phyloP scores from a whole-genome alignment of 2,329 filamentous ascomycete genomes.

The Aspergillus caelatus region DNA sequence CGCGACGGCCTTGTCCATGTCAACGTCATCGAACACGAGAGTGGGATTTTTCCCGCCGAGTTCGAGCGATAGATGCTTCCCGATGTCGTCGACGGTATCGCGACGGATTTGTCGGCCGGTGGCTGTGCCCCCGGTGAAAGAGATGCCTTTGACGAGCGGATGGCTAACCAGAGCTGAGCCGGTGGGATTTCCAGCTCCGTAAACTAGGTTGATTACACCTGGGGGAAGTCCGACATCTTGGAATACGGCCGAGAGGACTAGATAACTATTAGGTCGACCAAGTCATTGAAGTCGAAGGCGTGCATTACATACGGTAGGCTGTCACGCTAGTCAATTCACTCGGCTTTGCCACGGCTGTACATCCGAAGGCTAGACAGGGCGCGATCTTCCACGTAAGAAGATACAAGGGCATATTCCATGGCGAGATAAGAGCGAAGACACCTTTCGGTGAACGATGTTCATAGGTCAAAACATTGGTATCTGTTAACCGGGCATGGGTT shows the following conservation, averaged over 20 bases:
- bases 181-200: slow-evolving; percentile 16
- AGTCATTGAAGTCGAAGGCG: not conserved
- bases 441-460: slow-evolving; percentile 24
- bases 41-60: slow-evolving; percentile 24
- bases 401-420: slow-evolving; percentile 26
- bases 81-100: slow-evolving; percentile 25
- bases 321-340: slow-evolving; percentile 23
- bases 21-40: slow-evolving; percentile 22
- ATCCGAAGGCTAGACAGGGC: slow-evolving; percentile 24
- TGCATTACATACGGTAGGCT: slow-evolving; percentile 14
- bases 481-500: slow-evolving; percentile 13
- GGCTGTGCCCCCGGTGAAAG: slow-evolving; percentile 21
- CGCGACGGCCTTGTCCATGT: slow-evolving; percentile 17
- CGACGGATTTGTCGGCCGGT: slow-evolving; percentile 22
- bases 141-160: slow-evolving; percentile 20
- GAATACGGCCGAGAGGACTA: slow-evolving; percentile 21
- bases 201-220: slow-evolving; percentile 21
- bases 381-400: slow-evolving; percentile 26
- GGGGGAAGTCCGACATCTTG: slow-evolving; percentile 18
- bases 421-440: slow-evolving; percentile 23
- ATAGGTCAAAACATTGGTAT: slow-evolving; percentile 18
- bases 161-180: slow-evolving; percentile 19
- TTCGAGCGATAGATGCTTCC: slow-evolving; percentile 24
- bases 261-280: not conserved
- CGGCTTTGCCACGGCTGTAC: slow-evolving; percentile 22